phyloP scores from a whole-genome alignment of 805 yeast species.

The Kockiozyma suomiensis region DNA sequence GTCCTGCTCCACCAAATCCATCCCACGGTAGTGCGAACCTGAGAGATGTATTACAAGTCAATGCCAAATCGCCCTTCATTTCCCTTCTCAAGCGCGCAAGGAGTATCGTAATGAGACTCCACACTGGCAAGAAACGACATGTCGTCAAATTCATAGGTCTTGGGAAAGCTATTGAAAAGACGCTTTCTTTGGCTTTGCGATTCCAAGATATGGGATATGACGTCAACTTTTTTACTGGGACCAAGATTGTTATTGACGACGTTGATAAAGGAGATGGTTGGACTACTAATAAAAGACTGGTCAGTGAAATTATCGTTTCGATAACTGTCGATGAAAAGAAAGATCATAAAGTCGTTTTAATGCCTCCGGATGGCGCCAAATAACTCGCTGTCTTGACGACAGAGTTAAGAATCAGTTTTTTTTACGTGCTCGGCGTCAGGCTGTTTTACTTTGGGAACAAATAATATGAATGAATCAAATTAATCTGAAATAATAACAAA shows the following conservation, averaged over 20 bases:
- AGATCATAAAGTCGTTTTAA: no score
- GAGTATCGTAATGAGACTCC: conserved; percentile 9
- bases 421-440: no score
- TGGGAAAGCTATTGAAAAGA: conserved; percentile 26
- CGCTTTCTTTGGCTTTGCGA: conserved; percentile 28
- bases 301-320: conserved; percentile 1
- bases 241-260: conserved; percentile 14
- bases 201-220: conserved; percentile 22
- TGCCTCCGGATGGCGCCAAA: no score
- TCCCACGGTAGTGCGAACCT: not conserved
- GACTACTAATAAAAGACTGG: not conserved
- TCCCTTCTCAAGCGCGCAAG: conserved; percentile 30
- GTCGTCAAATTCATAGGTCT: conserved; percentile 21
- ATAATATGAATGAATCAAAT: no score
- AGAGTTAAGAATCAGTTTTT: no score
- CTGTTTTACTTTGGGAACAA: no score
- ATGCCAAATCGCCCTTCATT: conserved; percentile 29
- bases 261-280: conserved; percentile 8
- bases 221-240: conserved; percentile 12
- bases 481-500: no score
- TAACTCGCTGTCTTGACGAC: no score
- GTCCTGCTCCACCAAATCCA: not conserved
- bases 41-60: conserved; percentile 15
- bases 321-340: not conserved
- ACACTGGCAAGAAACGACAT: not conserved